phyloP scores from a whole-genome alignment of 2,329 filamentous ascomycete genomes.

The Podosphaera leucotricha region DNA sequence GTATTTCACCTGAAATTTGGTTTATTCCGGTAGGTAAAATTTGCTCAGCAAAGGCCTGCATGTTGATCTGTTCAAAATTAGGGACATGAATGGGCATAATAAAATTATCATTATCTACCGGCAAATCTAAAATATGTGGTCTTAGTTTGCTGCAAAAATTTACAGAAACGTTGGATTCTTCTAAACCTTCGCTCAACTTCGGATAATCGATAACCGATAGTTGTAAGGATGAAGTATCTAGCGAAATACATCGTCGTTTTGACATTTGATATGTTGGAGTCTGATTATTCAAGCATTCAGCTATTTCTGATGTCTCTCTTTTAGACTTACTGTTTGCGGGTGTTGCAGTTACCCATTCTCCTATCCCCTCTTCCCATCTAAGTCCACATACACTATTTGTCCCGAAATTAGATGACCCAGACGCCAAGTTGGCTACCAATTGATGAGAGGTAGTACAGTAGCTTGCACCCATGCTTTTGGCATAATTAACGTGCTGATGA shows the following conservation, averaged over 20 bases:
- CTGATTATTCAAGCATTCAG: slow-evolving; percentile 6
- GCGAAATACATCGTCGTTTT: slow-evolving; percentile 3
- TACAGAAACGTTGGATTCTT: not conserved
- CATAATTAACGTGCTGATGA: slow-evolving; percentile 13
- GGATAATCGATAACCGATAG: not conserved
- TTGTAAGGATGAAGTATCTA: not conserved
- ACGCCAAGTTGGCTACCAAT: not conserved
- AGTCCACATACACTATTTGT: slow-evolving; percentile 14
- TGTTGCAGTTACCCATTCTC: slow-evolving; percentile 29
- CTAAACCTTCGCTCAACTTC: not conserved
- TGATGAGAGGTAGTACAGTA: slow-evolving; percentile 5
- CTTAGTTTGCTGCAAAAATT: not conserved
- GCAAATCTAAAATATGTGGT: not conserved
- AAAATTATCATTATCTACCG: not conserved
- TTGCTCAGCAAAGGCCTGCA: not conserved
- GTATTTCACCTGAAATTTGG: not conserved
- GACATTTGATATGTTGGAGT: slow-evolving; percentile 7
- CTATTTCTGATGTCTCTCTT: slow-evolving; percentile 5
- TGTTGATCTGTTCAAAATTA: not conserved
- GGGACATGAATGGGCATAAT: not conserved
- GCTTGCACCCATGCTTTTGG: slow-evolving; percentile 8
- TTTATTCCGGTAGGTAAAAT: not conserved
- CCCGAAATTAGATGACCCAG: not conserved
- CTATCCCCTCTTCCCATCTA: slow-evolving; percentile 31
- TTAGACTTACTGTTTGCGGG: slow-evolving; percentile 16